Percentiles rank a stretch among this genome's conserved stretches.
phyloP scores from a whole-genome alignment of 2,329 filamentous ascomycete species.

The Diplodia corticola region DNA sequence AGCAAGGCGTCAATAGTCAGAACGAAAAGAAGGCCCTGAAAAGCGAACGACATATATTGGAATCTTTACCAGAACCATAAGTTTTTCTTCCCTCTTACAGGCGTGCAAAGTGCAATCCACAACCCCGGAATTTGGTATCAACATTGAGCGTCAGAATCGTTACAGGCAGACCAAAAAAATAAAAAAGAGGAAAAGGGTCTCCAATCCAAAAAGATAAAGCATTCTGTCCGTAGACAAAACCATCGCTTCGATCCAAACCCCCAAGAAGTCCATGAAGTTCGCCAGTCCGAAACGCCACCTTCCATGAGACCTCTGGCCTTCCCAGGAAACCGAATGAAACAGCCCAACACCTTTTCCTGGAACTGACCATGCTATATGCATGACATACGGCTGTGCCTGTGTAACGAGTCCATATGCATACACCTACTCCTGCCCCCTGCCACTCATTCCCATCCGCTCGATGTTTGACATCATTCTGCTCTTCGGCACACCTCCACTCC shows the following conservation, averaged over 20 bases:
- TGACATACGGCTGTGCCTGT: not conserved
- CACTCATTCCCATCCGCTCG: constrained; percentile 72
- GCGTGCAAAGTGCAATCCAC: not conserved
- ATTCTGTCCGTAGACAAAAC: not conserved
- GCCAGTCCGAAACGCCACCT: not conserved
- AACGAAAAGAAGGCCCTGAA: not conserved
- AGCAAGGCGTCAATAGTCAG: not conserved
- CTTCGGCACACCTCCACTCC: constrained; percentile 42
- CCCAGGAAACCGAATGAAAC: not conserved
- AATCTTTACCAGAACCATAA: not conserved
- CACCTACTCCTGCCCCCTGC: not conserved
- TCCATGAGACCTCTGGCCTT: not conserved
- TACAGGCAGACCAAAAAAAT: not conserved
- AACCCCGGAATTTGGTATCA: constrained; percentile 7
- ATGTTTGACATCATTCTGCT: constrained; percentile 83
- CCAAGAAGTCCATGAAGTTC: not conserved
- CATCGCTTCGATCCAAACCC: not conserved
- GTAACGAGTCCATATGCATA: not conserved
- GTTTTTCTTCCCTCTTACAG: not conserved
- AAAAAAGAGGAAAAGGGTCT: not conserved
- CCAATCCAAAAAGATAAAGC: not conserved
- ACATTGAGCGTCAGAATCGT: constrained; percentile 16
- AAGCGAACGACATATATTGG: not conserved
- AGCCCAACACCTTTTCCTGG: not conserved
- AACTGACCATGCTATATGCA: not conserved